Evolutionary conservation across 805 yeast species (phyloP).

Genomic region (Yarrowia bubula): DNA sequence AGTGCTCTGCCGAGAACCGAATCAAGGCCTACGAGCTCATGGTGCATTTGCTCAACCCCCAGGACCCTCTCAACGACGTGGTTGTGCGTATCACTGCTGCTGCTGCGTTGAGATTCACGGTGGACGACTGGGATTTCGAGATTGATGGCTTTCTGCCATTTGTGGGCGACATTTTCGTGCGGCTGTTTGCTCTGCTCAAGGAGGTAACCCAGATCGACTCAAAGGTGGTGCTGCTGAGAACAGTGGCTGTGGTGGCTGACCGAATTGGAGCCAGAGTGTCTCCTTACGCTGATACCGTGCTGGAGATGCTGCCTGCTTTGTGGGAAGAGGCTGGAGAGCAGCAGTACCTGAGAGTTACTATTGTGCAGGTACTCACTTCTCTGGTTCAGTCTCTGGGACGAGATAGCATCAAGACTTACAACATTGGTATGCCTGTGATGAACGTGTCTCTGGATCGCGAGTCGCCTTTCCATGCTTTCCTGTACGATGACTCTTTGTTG

Average conservation of each 20-base stretch:
- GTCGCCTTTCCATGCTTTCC: conserved; percentile 53
- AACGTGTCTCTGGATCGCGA: conserved; percentile 58
- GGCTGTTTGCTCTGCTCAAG: conserved; percentile 50
- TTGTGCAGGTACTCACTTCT: conserved; percentile 40
- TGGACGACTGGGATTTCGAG: conserved; percentile 86
- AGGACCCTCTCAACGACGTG: conserved; percentile 56
- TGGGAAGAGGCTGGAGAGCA: conserved; percentile 63
- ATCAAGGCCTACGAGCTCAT: conserved; percentile 59
- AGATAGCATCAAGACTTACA: conserved; percentile 29
- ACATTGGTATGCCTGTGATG: conserved; percentile 55
- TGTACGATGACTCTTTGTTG: conserved; percentile 84
- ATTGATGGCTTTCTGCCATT: conserved; percentile 66
- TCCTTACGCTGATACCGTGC: conserved; percentile 36
- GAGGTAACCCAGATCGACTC: conserved; percentile 65
- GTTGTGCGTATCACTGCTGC: conserved; percentile 80
- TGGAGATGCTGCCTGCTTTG: conserved; percentile 59
- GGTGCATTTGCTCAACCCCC: conserved; percentile 47
- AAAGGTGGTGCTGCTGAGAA: conserved; percentile 67
- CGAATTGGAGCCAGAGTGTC: conserved; percentile 37
- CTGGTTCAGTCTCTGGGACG: conserved; percentile 37
- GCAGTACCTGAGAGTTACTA: conserved; percentile 41
- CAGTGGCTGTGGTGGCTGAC: conserved; percentile 55
- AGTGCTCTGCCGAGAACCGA: conserved; percentile 59
- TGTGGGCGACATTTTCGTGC: conserved; percentile 50
- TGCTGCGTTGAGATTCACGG: conserved; percentile 61